Base-by-base conservation (phyloP, 139 green algal genomes). In the Picochlorum costavermella region DNA sequence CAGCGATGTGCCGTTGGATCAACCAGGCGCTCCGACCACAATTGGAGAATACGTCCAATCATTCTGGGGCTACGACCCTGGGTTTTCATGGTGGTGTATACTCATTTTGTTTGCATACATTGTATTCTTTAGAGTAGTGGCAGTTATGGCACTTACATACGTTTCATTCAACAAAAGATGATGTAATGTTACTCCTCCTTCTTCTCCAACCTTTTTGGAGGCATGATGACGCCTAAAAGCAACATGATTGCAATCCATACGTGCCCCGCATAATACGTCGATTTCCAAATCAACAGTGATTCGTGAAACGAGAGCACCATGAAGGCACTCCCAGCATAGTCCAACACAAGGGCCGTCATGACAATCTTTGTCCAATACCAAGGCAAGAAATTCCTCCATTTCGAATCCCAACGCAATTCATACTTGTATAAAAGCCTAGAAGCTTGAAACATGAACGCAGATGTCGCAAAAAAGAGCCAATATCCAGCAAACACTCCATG, bases 401-500 rank as follows among this genome's bases (percentile, higher is more conserved):
- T 20, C 9, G 13, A 2, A 20, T 56, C 40, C 68, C 75, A 73
- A 16, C 1, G 8, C 17, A 61, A 57, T 63, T 85, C 79, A 37
- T 84, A 85, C 13, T 37, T 58, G 44, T 73, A 73, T 6, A 73
- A 20, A n/a, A 66, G 36, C 44, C 74, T 72, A 46, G 61, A 56
- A 2, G 67, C 57, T 60, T 82, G 59, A 36, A 82, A 74, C 63
- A 79, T 68, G 50, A 82, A 69, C 12, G 75, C 75, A 0, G 63
- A 71, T 45, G 60, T 71, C 60, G 61, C 43, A 31, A 82, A 82
- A 61, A 82, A 82, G 4, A 20, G 40, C 76, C 71, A 78, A 58
- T 85, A 85, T 14, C 79, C 79, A 2, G 79, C 68, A 67, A 85
- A 84, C 1, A 84, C 50, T 56, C 79, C 88, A 64, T 96, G 88